A percentile compares a stretch with the other conserved stretches of the same genome.
These are phyloP conservation scores for Citrus sp. DNA, from an alignment of 345 rosid genomes.

Conservation along the genomic window DNA sequence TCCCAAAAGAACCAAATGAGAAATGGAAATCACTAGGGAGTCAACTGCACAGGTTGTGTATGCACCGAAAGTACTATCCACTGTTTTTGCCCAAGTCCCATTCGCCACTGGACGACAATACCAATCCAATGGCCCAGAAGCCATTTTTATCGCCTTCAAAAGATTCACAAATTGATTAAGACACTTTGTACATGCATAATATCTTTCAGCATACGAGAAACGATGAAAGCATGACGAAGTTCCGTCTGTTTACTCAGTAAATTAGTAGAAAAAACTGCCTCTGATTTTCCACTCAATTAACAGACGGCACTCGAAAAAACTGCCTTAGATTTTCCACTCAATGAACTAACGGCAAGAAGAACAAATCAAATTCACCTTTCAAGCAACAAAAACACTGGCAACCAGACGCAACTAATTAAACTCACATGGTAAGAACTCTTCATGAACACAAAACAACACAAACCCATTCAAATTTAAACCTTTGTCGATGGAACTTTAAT, in stretches of 20 bases:
- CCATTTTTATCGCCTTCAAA: slow-evolving; percentile 42
- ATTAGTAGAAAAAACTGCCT: background rate
- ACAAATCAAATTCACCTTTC: background rate
- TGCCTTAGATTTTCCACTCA: background rate
- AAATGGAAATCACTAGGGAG: slow-evolving; percentile 55
- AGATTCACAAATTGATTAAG: background rate
- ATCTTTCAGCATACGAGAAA: background rate
- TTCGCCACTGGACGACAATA: slow-evolving; percentile 68
- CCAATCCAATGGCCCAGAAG: slow-evolving; percentile 62
- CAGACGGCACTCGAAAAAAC: slow-evolving; percentile 1
- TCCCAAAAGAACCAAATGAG: slow-evolving; percentile 66
- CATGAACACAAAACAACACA: background rate
- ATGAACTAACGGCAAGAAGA: slow-evolving; percentile 9
- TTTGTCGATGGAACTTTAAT: background rate
- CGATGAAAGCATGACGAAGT: background rate
- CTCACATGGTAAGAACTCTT: background rate
- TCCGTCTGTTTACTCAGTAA: background rate
- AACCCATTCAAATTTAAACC: background rate
- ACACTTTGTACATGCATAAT: background rate
- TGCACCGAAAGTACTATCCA: slow-evolving; percentile 64
- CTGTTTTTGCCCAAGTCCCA: slow-evolving; percentile 60
- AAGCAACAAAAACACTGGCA: background rate
- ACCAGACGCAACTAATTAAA: too few relatives aligned
- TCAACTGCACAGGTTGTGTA: slow-evolving; percentile 77
- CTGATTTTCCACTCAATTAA: slow-evolving; percentile 1